phyloP scores from a whole-genome alignment of 2,329 filamentous ascomycete genomes.

The Fusarium sp. region DNA sequence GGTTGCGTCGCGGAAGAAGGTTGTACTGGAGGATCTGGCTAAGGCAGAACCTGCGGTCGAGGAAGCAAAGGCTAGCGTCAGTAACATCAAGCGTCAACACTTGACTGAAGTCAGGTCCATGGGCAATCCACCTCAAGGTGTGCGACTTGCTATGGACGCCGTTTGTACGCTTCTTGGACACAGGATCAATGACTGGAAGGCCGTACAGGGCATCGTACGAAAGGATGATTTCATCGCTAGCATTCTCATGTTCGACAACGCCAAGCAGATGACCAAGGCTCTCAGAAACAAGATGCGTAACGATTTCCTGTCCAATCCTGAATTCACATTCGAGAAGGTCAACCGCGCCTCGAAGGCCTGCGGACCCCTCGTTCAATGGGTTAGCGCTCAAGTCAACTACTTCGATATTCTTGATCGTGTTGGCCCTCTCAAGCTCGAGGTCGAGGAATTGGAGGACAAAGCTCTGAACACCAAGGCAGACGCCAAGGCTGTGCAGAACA shows the following conservation, averaged over 20 bases:
- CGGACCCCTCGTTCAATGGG: conserved; percentile 96
- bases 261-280: conserved; percentile 87
- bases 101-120: conserved; percentile 97
- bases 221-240: conserved; percentile 97
- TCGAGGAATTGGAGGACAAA: conserved; percentile 85
- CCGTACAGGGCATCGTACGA: conserved; percentile 86
- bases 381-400: conserved; percentile 94
- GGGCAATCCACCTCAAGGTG: conserved; percentile 89
- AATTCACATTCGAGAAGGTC: conserved; percentile 96
- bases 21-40: conserved; percentile 88
- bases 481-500: conserved; percentile 89
- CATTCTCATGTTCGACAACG: conserved; percentile 97
- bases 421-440: conserved; percentile 90
- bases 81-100: conserved; percentile 97
- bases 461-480: conserved; percentile 93
- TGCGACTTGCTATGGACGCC: conserved; percentile 92
- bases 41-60: conserved; percentile 92
- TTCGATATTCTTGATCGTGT: conserved; percentile 97
- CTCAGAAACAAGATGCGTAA: conserved; percentile 89
- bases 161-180: conserved; percentile 95
- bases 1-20: conserved; percentile 82
- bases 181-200: conserved; percentile 90
- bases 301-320: conserved; percentile 90
- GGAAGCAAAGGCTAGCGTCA: conserved; percentile 94
- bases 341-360: conserved; percentile 97